A percentile compares a stretch with the other conserved stretches of the same genome.
These are phyloP conservation scores for Corymbia maculata DNA, from an alignment of 345 rosid species.

Conservation along the genomic window DNA sequence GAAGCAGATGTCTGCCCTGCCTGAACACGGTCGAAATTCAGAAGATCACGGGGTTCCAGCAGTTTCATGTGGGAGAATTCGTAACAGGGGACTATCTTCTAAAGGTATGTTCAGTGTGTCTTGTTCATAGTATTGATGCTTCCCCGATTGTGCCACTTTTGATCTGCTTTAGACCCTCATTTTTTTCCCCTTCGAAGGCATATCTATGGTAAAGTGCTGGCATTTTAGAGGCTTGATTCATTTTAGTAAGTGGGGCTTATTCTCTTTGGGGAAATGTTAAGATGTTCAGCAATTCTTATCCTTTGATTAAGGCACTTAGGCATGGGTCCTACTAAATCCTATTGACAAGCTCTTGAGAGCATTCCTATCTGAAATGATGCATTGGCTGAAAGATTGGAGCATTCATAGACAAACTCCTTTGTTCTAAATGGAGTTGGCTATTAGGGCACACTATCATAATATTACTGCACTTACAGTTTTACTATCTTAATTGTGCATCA, in stretches of 20 bases:
- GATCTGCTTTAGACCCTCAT: background rate
- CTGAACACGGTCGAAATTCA: conserved; percentile 23
- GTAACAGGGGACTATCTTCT: conserved; percentile 26
- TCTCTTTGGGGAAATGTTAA: background rate
- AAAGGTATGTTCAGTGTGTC: conserved; percentile 27
- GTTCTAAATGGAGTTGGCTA: background rate
- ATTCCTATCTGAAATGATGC: background rate
- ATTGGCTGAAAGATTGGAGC: background rate
- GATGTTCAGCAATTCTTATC: background rate
- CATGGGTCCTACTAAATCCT: background rate
- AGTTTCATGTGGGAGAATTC: conserved; percentile 24
- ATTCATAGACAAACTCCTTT: background rate
- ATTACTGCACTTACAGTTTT: background rate
- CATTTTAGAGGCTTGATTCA: background rate
- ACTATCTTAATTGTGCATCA: background rate
- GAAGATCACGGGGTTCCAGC: conserved; percentile 24
- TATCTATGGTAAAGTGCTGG: background rate
- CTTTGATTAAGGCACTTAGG: background rate
- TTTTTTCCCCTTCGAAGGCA: background rate
- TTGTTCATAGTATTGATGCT: background rate
- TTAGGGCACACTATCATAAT: background rate
- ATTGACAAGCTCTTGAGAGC: background rate
- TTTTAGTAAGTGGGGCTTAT: background rate
- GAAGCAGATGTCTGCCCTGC: conserved; percentile 11
- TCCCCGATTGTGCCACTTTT: background rate